Conservation (phyloP, 345 rosid species). For the Boechera divaricarpa region DNA sequence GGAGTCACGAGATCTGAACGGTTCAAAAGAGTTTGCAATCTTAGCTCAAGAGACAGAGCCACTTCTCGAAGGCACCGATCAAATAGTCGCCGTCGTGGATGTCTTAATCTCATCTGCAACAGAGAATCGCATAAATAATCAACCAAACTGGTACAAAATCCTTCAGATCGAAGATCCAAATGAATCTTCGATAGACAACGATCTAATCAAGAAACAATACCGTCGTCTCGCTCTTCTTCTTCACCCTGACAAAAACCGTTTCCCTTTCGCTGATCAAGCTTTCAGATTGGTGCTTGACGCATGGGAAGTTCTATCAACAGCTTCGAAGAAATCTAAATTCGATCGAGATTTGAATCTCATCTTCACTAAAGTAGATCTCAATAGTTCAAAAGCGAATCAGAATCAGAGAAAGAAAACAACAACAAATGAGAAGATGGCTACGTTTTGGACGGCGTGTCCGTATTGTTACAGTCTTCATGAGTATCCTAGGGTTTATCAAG, state of each 20-base stretch:
- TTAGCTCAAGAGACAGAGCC: constrained; percentile 89
- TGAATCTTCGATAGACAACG: constrained; percentile 56
- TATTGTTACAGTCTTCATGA: constrained; percentile 81
- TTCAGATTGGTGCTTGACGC: constrained; percentile 85
- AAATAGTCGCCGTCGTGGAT: constrained; percentile 85
- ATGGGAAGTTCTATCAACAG: constrained; percentile 75
- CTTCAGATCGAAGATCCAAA: constrained; percentile 61
- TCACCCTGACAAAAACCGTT: constrained; percentile 88
- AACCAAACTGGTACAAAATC: constrained; percentile 83
- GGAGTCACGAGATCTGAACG: constrained; percentile 65
- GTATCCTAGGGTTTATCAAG: constrained; percentile 77
- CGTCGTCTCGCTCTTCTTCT: constrained; percentile 85
- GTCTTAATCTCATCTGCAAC: constrained; percentile 60
- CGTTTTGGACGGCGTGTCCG: constrained; percentile 96
- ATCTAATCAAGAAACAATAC: constrained; percentile 77
- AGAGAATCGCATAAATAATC: constrained; percentile 65
- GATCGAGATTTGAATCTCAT: constrained; percentile 64
- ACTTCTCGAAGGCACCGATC: constrained; percentile 81
- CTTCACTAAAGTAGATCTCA: constrained; percentile 67
- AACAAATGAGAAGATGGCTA: constrained; percentile 45
- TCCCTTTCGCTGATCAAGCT: constrained; percentile 74
- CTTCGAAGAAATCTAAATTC: constrained; percentile 58
- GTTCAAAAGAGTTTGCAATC: constrained; percentile 77
- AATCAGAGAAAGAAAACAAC: constrained; percentile 30
- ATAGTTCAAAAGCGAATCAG: background rate